Evolutionary conservation across 1,284 basidiomycete genomes (phyloP), one percentile per base, ranked within the genome.

Genomic region (Cutaneotrichosporon sp.): DNA sequence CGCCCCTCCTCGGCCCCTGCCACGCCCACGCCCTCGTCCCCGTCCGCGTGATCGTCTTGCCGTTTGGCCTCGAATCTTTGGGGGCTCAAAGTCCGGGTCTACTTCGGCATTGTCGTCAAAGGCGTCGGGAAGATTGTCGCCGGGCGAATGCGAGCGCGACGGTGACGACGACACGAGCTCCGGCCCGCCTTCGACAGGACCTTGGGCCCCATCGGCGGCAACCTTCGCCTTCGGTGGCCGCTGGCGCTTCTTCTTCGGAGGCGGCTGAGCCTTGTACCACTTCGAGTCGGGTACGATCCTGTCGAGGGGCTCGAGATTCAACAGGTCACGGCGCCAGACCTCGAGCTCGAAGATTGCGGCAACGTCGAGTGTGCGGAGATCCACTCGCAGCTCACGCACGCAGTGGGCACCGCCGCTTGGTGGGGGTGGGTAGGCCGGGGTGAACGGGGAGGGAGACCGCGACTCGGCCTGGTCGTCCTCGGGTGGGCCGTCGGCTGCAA

Each of bases 301-400:
- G 34, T 63, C 65, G 22, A 73, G 57, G 18, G 66, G 68, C 20
- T 63, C 61, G 13, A 76, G 50, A 8, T 66, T 67, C 11, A 76
- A 56, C 1, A 64, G 49, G 50, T 73, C 64, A 16, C 76, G 64
- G 16, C 76, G 65, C 76, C 76, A 77, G 10, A 60, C 62, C 53
- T 77, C 76, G 14, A 77, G 65, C 1, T 68, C 64, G 54, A 74
- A 74, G 18, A 77, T 65, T 2, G 74, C 73, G 0, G 70, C 70
- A 0, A 73, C 66, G 49, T 75, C 72, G 10, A 77, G 67, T 0
- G 72, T 71, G 18, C 74, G 67, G 0, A 77, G 54, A 53, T 77
- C 74, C 16, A 77, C 60, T 2, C 73, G 69, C 11, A 77, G 63
- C 59, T 75, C 74, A n/a, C 74, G 70, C 2, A 72, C 58, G 8